These are phyloP conservation scores for Flammula alnicola DNA, from an alignment of 1,284 basidiomycete genomes.

Conservation along the genomic window DNA sequence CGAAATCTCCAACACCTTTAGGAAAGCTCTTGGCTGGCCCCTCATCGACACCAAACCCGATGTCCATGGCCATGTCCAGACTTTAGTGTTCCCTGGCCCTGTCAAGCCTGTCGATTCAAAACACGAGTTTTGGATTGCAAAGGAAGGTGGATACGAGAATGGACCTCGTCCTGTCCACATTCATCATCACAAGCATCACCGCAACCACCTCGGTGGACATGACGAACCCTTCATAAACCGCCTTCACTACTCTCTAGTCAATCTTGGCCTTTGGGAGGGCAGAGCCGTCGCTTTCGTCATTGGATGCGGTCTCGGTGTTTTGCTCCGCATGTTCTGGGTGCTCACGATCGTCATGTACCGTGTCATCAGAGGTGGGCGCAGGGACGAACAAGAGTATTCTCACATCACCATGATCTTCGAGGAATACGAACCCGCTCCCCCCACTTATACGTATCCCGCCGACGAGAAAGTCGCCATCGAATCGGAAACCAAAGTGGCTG, in stretches of 20 bases:
- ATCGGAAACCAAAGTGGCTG: constrained; percentile 22
- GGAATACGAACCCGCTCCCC: constrained; percentile 46
- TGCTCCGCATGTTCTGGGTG: constrained; percentile 79
- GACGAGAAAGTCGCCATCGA: constrained; percentile 49
- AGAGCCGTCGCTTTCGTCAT: constrained; percentile 79
- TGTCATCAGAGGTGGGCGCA: constrained; percentile 46
- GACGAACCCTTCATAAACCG: constrained; percentile 53
- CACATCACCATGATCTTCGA: constrained; percentile 28
- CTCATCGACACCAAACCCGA: constrained; percentile 37
- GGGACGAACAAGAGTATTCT: constrained; percentile 40
- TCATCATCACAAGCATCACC: constrained; percentile 30
- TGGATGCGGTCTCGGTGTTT: constrained; percentile 77
- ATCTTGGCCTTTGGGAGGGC: constrained; percentile 79
- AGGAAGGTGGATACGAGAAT: background rate
- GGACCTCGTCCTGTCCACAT: background rate
- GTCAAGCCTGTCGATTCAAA: too few relatives aligned
- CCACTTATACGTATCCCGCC: constrained; percentile 46
- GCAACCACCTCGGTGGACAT: constrained; percentile 23
- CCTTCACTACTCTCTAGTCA: constrained; percentile 64
- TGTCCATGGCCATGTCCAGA: constrained; percentile 21
- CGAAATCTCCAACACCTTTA: constrained; percentile 51
- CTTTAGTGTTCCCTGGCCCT: constrained; percentile 21
- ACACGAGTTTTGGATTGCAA: background rate
- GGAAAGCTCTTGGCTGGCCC: constrained; percentile 52
- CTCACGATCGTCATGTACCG: constrained; percentile 63